A percentile compares a stretch with the other conserved stretches of the same genome.
Evolutionary conservation across 306 rosid species (phyloP).

Genomic region (Cicer arietinum): DNA sequence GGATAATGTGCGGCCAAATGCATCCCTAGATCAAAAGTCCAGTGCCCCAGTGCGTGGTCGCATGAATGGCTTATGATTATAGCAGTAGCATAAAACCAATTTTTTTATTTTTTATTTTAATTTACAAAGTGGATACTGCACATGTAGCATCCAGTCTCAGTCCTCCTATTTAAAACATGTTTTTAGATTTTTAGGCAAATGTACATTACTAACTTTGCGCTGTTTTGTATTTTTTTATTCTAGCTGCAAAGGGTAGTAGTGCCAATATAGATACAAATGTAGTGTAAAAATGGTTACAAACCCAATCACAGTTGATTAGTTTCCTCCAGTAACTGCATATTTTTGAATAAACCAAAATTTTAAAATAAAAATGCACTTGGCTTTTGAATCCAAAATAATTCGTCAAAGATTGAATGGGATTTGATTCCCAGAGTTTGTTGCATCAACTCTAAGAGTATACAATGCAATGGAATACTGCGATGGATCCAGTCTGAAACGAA

Average conservation of each 20-base stretch:
- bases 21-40: conserved; percentile 46
- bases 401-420: neutral
- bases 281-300: conserved; percentile 49
- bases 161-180: conserved; percentile 34
- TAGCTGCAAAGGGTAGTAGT: conserved; percentile 40
- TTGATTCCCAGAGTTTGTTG: neutral
- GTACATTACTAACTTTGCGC: conserved; percentile 26
- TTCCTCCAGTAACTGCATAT: neutral
- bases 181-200: conserved; percentile 42
- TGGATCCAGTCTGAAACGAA: neutral
- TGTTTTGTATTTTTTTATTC: conserved; percentile 32
- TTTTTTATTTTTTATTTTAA: neutral
- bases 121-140: conserved; percentile 14
- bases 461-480: neutral
- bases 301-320: conserved; percentile 4
- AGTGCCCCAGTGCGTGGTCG: conserved; percentile 45
- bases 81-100: neutral
- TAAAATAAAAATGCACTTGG: neutral
- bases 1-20: conserved; percentile 56
- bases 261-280: conserved; percentile 2
- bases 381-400: neutral
- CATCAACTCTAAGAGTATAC: neutral
- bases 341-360: neutral
- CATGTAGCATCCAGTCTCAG: conserved; percentile 35
- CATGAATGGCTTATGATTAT: conserved; percentile 35